phyloP scores from a whole-genome alignment of 1,284 basidiomycete genomes.

The Ustilago cynodontis region DNA sequence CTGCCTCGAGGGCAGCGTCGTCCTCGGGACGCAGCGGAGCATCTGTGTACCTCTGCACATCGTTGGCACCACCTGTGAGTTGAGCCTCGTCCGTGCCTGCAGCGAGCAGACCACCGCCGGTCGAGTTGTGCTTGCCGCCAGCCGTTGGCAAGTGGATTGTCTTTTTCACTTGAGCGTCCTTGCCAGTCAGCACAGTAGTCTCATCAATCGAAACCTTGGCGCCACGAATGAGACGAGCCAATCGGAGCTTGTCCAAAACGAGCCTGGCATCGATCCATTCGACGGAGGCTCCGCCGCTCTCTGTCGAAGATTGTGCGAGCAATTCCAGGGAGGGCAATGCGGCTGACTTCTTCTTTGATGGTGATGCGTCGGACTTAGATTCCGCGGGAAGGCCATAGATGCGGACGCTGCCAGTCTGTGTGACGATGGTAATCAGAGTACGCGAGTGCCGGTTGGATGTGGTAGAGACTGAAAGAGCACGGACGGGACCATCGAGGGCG shows the following conservation, averaged over 20 bases:
- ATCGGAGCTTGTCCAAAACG: conserved; percentile 39
- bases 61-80: conserved; percentile 40
- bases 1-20: conserved; percentile 20
- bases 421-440: conserved; percentile 69
- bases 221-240: conserved; percentile 59
- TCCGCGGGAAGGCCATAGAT: conserved; percentile 59
- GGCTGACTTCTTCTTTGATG: conserved; percentile 46
- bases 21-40: conserved; percentile 43
- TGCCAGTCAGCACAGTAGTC: conserved; percentile 38
- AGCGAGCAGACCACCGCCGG: conserved; percentile 19
- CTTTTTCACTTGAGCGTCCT: conserved; percentile 35
- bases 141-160: conserved; percentile 22
- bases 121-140: conserved; percentile 15
- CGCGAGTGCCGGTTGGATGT: conserved; percentile 67
- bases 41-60: conserved; percentile 58
- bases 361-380: conserved; percentile 40
- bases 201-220: conserved; percentile 63
- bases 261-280: conserved; percentile 54
- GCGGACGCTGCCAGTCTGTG: conserved; percentile 61
- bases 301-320: conserved; percentile 25
- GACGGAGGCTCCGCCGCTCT: conserved; percentile 21
- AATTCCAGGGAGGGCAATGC: conserved; percentile 45
- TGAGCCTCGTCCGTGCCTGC: conserved; percentile 39
- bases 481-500: conserved; percentile 69
- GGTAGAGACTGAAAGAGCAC: conserved; percentile 55